Conservation (phyloP, 1,139 yeast genomes). For the Debaryomyces robertsiae region DNA sequence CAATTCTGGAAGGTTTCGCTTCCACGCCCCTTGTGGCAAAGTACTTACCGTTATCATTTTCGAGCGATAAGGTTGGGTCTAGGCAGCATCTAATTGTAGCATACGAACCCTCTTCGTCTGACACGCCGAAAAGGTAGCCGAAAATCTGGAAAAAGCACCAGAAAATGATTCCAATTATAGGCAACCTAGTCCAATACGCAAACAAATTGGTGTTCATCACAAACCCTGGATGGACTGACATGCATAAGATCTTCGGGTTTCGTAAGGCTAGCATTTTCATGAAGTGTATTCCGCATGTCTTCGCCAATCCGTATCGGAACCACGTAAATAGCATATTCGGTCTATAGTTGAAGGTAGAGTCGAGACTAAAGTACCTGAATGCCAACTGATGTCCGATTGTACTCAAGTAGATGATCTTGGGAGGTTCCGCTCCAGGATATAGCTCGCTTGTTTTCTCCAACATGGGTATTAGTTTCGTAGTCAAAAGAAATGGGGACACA, state of each 20-base stretch:
- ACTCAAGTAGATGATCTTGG: slow-evolving; percentile 67
- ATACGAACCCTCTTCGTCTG: slow-evolving; percentile 70
- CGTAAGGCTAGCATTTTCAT: slow-evolving; percentile 65
- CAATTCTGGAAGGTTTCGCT: slow-evolving; percentile 52
- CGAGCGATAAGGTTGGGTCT: slow-evolving; percentile 47
- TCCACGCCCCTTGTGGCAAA: slow-evolving; percentile 38
- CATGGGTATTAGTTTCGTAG: slow-evolving; percentile 60
- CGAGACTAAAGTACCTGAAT: slow-evolving; percentile 50
- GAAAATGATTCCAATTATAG: slow-evolving; percentile 69
- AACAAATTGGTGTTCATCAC: slow-evolving; percentile 78
- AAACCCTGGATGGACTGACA: slow-evolving; percentile 84
- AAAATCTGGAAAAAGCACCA: slow-evolving; percentile 71
- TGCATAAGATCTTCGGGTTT: slow-evolving; percentile 64
- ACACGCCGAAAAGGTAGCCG: slow-evolving; percentile 68
- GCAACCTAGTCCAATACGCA: slow-evolving; percentile 76
- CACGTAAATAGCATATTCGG: slow-evolving; percentile 76
- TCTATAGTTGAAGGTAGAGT: slow-evolving; percentile 53
- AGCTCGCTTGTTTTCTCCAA: slow-evolving; percentile 41
- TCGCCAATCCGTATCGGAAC: slow-evolving; percentile 79
- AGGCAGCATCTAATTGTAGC: slow-evolving; percentile 69
- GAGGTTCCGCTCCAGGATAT: slow-evolving; percentile 36
- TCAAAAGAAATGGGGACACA: slow-evolving; percentile 71
- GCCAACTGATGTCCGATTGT: slow-evolving; percentile 71
- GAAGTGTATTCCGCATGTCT: slow-evolving; percentile 78
- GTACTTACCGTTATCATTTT: slow-evolving; percentile 36